These are phyloP conservation scores for Cytospora leucostoma DNA, from an alignment of 2,329 filamentous ascomycete species.

Conservation along the genomic window DNA sequence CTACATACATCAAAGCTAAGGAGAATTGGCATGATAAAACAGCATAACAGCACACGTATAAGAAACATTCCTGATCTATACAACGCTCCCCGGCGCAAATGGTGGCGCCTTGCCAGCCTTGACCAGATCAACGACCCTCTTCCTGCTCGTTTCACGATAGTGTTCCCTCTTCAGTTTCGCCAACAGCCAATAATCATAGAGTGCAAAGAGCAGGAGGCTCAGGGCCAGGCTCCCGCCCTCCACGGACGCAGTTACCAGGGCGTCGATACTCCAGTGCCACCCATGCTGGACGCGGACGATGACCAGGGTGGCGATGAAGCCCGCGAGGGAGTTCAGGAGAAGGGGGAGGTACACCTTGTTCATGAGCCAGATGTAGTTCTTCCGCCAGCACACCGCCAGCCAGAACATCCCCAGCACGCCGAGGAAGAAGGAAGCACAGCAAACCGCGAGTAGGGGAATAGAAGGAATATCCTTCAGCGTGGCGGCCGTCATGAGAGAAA, in stretches of 20 bases:
- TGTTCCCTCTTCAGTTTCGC: conserved; percentile 37
- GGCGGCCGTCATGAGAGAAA: conserved; percentile 12
- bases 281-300: conserved; percentile 51
- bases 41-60: background rate
- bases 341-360: conserved; percentile 52
- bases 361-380: conserved; percentile 57
- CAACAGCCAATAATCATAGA: conserved; percentile 38
- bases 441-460: conserved; percentile 44
- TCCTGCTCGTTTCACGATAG: conserved; percentile 22
- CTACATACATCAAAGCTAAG: background rate
- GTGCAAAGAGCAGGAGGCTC: conserved; percentile 34
- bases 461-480: conserved; percentile 15
- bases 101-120: conserved; percentile 26
- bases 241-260: conserved; percentile 43
- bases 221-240: conserved; percentile 36
- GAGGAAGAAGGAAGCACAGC: conserved; percentile 44
- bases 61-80: conserved; percentile 21
- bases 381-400: conserved; percentile 46
- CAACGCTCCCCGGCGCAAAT: conserved; percentile 34
- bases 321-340: conserved; percentile 50
- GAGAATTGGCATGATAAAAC: background rate
- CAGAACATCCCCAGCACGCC: conserved; percentile 44
- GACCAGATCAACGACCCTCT: conserved; percentile 16
- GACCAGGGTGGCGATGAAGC: conserved; percentile 51
- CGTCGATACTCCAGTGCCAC: conserved; percentile 48